Evolutionary conservation across 1,139 yeast species (phyloP).

Genomic region (Magnusiomyces fungicola): DNA sequence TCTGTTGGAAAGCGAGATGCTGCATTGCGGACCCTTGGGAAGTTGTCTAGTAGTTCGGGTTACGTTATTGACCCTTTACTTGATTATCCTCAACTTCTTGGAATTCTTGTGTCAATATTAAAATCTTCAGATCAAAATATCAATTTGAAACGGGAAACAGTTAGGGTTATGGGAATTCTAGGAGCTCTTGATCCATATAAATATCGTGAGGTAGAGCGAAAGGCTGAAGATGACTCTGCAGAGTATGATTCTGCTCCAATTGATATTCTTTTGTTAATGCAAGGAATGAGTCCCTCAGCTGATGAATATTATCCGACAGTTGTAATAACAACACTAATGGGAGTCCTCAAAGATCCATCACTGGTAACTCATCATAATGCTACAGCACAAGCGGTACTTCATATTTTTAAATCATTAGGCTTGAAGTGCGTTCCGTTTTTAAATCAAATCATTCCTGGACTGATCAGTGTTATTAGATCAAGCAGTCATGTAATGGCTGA

Average conservation of each 20-base stretch:
- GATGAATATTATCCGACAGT: constrained; percentile 96
- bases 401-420: constrained; percentile 83
- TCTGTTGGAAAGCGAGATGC: constrained; percentile 82
- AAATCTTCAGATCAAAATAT: constrained; percentile 67
- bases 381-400: constrained; percentile 85
- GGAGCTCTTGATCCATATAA: constrained; percentile 98
- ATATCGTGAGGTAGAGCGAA: constrained; percentile 83
- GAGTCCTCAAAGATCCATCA: constrained; percentile 76
- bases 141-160: constrained; percentile 75
- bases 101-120: constrained; percentile 71
- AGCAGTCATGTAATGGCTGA: constrained; percentile 80
- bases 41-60: constrained; percentile 83
- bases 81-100: constrained; percentile 83
- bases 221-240: constrained; percentile 47
- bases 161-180: constrained; percentile 77
- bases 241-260: constrained; percentile 85
- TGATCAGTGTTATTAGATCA: constrained; percentile 73
- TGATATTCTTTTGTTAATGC: constrained; percentile 84
- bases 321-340: constrained; percentile 77
- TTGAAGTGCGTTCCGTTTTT: constrained; percentile 80
- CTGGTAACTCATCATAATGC: constrained; percentile 81
- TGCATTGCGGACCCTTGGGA: constrained; percentile 81
- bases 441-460: constrained; percentile 82
- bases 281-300: constrained; percentile 87
- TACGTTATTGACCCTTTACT: constrained; percentile 90